phyloP scores from a whole-genome alignment of 208 protist genomes.

The Angomonas desouzai region DNA sequence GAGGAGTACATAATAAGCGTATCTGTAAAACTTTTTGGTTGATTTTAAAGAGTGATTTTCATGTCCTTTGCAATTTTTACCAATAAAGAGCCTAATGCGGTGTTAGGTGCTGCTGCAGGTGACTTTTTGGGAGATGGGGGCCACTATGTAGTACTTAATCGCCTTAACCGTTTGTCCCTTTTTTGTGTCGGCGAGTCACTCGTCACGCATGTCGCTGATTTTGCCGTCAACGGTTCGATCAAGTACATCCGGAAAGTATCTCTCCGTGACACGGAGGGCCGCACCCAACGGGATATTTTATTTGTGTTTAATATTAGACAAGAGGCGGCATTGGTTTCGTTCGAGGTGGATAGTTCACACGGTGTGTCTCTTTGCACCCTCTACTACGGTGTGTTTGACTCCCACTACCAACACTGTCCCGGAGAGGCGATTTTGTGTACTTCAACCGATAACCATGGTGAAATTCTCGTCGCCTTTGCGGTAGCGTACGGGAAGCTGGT shows the following conservation, averaged over 20 bases:
- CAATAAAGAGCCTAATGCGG: conserved; percentile 44
- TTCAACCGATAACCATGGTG: conserved; percentile 22
- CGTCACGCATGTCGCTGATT: neutral
- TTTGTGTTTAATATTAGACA: conserved; percentile 80
- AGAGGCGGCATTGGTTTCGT: conserved; percentile 54
- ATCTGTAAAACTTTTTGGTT: too few species aligned
- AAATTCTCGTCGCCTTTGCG: conserved; percentile 57
- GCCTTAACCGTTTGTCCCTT: conserved; percentile 47
- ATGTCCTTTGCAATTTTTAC: conserved; percentile 41
- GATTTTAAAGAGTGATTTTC: neutral
- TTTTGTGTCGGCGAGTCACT: conserved; percentile 20
- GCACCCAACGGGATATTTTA: conserved; percentile 46
- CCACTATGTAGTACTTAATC: conserved; percentile 44
- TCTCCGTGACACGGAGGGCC: conserved; percentile 28
- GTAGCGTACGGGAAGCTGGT: conserved; percentile 52
- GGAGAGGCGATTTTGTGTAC: conserved; percentile 51
- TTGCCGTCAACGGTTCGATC: conserved; percentile 25
- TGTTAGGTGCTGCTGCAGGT: conserved; percentile 37
- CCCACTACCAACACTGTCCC: conserved; percentile 53
- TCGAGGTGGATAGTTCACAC: conserved; percentile 7
- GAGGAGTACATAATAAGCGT: too few species aligned
- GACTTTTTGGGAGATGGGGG: conserved; percentile 24
- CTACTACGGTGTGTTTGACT: conserved; percentile 45
- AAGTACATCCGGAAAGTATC: conserved; percentile 64
- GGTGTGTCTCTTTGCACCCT: neutral